Evolutionary conservation across 2,329 filamentous ascomycete species (phyloP).

Genomic region (Phyllosticta citriasiana): DNA sequence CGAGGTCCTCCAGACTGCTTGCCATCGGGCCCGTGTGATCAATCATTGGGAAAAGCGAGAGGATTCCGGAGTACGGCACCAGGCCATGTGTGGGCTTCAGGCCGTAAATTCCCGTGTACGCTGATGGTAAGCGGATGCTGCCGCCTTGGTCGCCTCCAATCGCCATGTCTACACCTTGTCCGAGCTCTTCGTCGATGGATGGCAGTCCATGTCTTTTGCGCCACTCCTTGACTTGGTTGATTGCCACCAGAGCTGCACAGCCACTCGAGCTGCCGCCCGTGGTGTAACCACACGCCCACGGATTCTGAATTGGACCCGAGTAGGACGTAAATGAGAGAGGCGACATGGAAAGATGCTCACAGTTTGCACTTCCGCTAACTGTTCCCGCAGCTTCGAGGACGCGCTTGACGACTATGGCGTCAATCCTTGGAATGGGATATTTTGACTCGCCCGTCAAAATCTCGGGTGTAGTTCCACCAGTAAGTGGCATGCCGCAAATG

Average conservation of each 20-base stretch:
- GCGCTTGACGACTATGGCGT: constrained; percentile 37
- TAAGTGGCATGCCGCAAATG: constrained; percentile 35
- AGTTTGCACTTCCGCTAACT: constrained; percentile 36
- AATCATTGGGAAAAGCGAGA: constrained; percentile 32
- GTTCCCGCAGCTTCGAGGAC: constrained; percentile 33
- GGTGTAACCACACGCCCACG: constrained; percentile 24
- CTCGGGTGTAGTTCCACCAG: constrained; percentile 31
- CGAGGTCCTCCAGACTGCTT: constrained; percentile 30
- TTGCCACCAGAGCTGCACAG: constrained; percentile 23
- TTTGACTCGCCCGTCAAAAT: constrained; percentile 28
- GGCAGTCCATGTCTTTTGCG: constrained; percentile 15
- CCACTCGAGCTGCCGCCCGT: constrained; percentile 28
- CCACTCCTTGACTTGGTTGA: constrained; percentile 19
- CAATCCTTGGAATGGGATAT: constrained; percentile 28
- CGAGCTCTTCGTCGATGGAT: constrained; percentile 14
- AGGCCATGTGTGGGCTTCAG: constrained; percentile 62
- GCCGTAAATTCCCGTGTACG: constrained; percentile 71
- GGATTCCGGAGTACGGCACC: constrained; percentile 37
- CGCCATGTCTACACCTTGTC: constrained; percentile 27
- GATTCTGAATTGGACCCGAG: constrained; percentile 37
- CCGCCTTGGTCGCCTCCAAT: constrained; percentile 61
- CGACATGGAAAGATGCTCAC: constrained; percentile 38
- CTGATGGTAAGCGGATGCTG: constrained; percentile 61
- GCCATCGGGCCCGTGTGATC: constrained; percentile 39
- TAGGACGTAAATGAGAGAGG: constrained; percentile 34